Evolutionary conservation across 139 green algal genomes (phyloP).

Genomic region (Volvox africanus): DNA sequence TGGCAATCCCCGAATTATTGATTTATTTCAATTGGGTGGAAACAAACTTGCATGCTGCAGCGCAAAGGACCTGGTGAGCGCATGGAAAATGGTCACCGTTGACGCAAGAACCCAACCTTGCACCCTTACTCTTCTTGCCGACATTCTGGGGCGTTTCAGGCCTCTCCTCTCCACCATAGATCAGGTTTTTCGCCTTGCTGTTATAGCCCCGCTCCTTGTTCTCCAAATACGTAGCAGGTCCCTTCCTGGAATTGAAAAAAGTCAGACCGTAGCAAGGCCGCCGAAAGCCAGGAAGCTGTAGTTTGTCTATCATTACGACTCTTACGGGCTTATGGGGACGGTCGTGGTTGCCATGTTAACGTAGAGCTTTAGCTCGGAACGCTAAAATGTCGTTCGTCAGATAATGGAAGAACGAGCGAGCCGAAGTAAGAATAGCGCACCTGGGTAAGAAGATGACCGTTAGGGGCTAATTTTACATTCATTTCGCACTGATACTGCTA

Average conservation of each 20-base stretch:
- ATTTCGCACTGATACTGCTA: too few species aligned
- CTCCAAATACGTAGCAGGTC: not conserved
- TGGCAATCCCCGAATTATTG: not conserved
- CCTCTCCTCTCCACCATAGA: constrained; percentile 31
- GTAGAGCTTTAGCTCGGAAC: not conserved
- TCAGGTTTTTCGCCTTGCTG: constrained; percentile 18
- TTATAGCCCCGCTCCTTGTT: constrained; percentile 40
- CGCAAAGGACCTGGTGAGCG: not conserved
- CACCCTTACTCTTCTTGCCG: constrained; percentile 22
- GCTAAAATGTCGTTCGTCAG: not conserved
- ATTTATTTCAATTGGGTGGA: not conserved
- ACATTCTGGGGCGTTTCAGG: constrained; percentile 20
- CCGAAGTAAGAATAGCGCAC: too few species aligned
- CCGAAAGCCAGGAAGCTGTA: not conserved
- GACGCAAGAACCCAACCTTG: not conserved
- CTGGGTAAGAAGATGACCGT: too few species aligned
- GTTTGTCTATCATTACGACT: not conserved
- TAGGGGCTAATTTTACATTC: too few species aligned
- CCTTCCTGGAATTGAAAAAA: not conserved
- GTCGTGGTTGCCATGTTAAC: not conserved
- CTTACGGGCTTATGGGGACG: constrained; percentile 20
- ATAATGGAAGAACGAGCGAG: too few species aligned
- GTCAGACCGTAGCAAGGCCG: not conserved
- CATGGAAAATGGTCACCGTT: not conserved
- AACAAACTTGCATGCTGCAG: not conserved